Conservation (phyloP, 129 eudicot genomes). For the Flaveria sonorensis region DNA sequence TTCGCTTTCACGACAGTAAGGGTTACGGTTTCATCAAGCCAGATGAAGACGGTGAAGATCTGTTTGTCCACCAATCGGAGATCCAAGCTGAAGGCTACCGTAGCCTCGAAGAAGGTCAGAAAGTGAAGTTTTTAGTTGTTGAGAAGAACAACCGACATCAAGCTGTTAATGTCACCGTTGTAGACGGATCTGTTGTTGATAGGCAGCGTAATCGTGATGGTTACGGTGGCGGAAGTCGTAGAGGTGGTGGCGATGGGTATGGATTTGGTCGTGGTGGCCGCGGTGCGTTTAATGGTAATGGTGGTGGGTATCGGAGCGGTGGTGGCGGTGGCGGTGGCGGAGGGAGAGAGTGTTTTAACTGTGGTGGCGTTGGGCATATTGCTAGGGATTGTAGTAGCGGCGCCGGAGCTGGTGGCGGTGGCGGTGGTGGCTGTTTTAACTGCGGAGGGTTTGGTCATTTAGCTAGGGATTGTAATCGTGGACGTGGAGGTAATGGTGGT, state of each 20-base stretch:
- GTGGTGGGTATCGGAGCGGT: conserved; percentile 15
- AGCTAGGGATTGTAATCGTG: conserved; percentile 45
- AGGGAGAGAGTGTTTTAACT: conserved; percentile 48
- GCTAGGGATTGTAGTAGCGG: conserved; percentile 54
- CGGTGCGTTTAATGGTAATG: conserved; percentile 1
- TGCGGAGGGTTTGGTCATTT: conserved; percentile 52
- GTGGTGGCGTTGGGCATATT: conserved; percentile 56
- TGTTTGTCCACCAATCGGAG: conserved; percentile 71
- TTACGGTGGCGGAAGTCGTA: conserved; percentile 29
- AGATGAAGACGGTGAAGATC: conserved; percentile 68
- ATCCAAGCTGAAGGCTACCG: conserved; percentile 65
- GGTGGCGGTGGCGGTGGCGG: conserved; percentile 34
- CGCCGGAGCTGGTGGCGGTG: conserved; percentile 18
- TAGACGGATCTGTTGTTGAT: conserved; percentile 40
- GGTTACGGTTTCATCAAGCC: conserved; percentile 74
- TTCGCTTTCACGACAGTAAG: conserved; percentile 46
- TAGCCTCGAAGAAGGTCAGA: conserved; percentile 49
- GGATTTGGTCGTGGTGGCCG: conserved; percentile 22
- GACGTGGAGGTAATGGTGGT: neutral
- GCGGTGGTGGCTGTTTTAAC: conserved; percentile 35
- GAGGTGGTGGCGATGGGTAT: conserved; percentile 33
- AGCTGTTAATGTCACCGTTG: conserved; percentile 53
- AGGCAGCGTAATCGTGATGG: conserved; percentile 44
- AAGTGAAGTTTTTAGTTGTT: conserved; percentile 53
- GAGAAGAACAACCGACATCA: conserved; percentile 35